These are phyloP conservation scores for Candida smagusa DNA, from an alignment of 1,139 yeast genomes.

Conservation along the genomic window DNA sequence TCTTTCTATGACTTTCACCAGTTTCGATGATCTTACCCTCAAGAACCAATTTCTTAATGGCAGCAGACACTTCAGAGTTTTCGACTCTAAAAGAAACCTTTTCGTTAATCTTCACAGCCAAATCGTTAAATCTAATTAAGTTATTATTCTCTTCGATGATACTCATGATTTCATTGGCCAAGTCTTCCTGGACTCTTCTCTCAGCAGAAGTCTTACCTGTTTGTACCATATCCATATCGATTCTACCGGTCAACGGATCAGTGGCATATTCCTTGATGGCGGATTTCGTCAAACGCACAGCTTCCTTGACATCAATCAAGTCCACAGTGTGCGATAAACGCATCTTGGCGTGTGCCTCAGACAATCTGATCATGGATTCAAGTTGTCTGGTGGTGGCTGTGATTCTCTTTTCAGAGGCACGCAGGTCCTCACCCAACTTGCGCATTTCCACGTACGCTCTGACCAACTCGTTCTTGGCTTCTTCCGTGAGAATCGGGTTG, in stretches of 20 bases:
- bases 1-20: slow-evolving; percentile 73
- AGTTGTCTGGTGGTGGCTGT: slow-evolving; percentile 98
- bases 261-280: slow-evolving; percentile 98
- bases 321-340: slow-evolving; percentile 71
- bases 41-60: slow-evolving; percentile 63
- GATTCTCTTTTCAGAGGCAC: slow-evolving; percentile 83
- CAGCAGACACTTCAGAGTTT: slow-evolving; percentile 65
- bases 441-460: slow-evolving; percentile 91
- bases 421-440: slow-evolving; percentile 85
- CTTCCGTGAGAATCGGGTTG: slow-evolving; percentile 74
- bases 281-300: slow-evolving; percentile 84
- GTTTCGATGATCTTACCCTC: slow-evolving; percentile 71
- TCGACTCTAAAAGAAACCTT: slow-evolving; percentile 68
- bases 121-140: slow-evolving; percentile 57
- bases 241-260: slow-evolving; percentile 93
- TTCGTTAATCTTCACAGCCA: slow-evolving; percentile 64
- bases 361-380: slow-evolving; percentile 82
- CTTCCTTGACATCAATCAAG: slow-evolving; percentile 84
- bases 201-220: slow-evolving; percentile 93
- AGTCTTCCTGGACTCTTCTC: slow-evolving; percentile 72
- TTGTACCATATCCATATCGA: slow-evolving; percentile 95
- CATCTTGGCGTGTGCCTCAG: slow-evolving; percentile 98
- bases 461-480: slow-evolving; percentile 85
- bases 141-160: slow-evolving; percentile 40
- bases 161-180: slow-evolving; percentile 57